Base-by-base conservation (phyloP, 306 rosid species). In the Pyrus pyrifolia region DNA sequence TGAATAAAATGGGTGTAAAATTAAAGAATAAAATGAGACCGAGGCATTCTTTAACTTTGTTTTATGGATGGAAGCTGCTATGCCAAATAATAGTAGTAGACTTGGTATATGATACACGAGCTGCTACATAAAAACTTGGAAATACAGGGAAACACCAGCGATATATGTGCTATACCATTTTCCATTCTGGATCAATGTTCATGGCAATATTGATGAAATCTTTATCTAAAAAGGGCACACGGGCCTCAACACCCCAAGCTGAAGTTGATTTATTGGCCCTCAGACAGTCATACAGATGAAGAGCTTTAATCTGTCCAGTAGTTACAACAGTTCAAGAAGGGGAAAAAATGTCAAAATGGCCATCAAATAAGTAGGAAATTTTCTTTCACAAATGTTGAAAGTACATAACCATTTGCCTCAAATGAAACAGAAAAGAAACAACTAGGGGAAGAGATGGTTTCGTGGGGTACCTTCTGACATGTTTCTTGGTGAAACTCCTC, bases 171-270 rank as follows among this genome's bases (percentile, higher is more conserved):
- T 25, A 51, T 82, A 95, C 99, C 98, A 95, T 83, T 89, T 95
- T 95, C 91, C 91, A 92, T 61, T 92, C 98, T 8, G 99, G 99
- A 86, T 95, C 98, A 1, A 95, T 87, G 84, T 80, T 66, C 98
- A 95, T 95, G 52, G 97, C 93, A 40, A 74, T 67, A 78, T 73
- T 82, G 79, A 95, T 81, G 80, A 95, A 95, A 52, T 86, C 93
- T 88, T 91, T 92, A 73, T 95, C 99, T 33, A 95, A 85, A 88
- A 95, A 92, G 18, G 99, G 99, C 31, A 95, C 99, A 78, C 98
- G 97, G 75, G 99, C 98, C 96, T 95, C 99, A 42, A 95, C 64
- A 79, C 99, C 98, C 99, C 99, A 92, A 70, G 99, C 99, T 77
- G 99, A 88, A 81, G 98, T 95, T 58, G 99, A 83, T 81, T 95